phyloP scores from a whole-genome alignment of 169 alveolate species.

The Plasmodium inui region DNA sequence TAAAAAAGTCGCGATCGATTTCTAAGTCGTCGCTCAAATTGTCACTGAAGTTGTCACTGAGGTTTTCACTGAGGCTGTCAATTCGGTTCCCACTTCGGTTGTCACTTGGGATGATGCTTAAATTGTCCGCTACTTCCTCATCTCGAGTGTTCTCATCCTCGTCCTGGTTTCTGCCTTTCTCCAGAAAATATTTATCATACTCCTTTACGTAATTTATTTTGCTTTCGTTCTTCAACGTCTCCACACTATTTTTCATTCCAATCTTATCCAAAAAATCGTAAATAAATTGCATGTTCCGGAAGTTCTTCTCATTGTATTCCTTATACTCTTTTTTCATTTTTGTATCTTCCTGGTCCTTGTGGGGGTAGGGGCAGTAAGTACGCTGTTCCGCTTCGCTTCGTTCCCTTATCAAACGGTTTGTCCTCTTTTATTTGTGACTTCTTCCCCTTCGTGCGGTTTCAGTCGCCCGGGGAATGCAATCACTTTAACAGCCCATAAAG shows the following conservation, averaged over 20 bases:
- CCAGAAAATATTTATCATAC: constrained; percentile 42
- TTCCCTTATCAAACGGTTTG: not conserved
- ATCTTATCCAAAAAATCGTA: constrained; percentile 57
- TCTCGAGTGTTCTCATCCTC: not conserved
- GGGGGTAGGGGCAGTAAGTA: not conserved
- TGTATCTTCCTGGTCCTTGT: not conserved
- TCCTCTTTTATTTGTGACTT: not conserved
- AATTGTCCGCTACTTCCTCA: not conserved
- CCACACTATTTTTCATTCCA: constrained; percentile 68
- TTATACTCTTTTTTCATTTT: constrained; percentile 61
- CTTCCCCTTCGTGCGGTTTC: not conserved
- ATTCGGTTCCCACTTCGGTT: not conserved
- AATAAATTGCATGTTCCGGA: constrained; percentile 59
- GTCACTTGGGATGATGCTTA: not conserved
- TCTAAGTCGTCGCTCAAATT: constrained; percentile 33
- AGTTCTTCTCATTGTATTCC: constrained; percentile 60
- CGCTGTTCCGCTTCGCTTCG: not conserved
- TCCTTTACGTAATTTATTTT: constrained; percentile 58
- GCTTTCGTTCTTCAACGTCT: constrained; percentile 56
- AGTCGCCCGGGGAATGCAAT: not conserved
- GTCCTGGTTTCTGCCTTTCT: not conserved
- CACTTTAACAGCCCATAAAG: not conserved
- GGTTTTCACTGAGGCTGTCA: not conserved
- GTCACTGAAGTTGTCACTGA: not conserved
- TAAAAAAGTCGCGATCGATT: constrained; percentile 5